Percentiles rank a stretch among this genome's conserved stretches.
These are phyloP conservation scores for Populus alba DNA, from an alignment of 345 rosid genomes.

Conservation along the genomic window DNA sequence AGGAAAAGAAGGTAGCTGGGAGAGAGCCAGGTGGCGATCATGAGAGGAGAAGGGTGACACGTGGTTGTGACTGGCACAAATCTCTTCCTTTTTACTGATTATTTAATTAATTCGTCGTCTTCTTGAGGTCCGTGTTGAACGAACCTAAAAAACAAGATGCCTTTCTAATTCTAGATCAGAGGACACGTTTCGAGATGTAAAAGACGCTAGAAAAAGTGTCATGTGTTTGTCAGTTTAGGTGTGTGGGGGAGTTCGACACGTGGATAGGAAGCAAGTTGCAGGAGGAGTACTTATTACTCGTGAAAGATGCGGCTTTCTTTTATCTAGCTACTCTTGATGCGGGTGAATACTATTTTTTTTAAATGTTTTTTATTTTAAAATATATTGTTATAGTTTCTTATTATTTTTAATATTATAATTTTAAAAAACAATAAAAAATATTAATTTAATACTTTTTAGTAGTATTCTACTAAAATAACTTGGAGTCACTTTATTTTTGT, in stretches of 20 bases:
- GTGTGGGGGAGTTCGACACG: constrained; percentile 30
- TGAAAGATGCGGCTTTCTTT: constrained; percentile 13
- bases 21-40: constrained; percentile 66
- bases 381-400: too few relatives aligned
- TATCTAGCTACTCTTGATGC: too few relatives aligned
- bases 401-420: too few relatives aligned
- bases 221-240: constrained; percentile 23
- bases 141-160: constrained; percentile 23
- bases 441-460: too few relatives aligned
- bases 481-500: too few relatives aligned
- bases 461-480: too few relatives aligned
- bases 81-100: neutral
- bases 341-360: too few relatives aligned
- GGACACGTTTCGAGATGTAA: constrained; percentile 35
- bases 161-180: neutral
- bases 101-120: neutral
- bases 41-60: constrained; percentile 51
- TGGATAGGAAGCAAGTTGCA: constrained; percentile 11
- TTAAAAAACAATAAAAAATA: too few relatives aligned
- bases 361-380: too few relatives aligned
- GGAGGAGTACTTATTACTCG: neutral
- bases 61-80: constrained; percentile 40
- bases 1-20: constrained; percentile 22
- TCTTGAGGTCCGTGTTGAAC: constrained; percentile 3
- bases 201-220: neutral